Evolutionary conservation across 495 filamentous ascomycete species (phyloP).

Genomic region (Neurospora hispaniola): DNA sequence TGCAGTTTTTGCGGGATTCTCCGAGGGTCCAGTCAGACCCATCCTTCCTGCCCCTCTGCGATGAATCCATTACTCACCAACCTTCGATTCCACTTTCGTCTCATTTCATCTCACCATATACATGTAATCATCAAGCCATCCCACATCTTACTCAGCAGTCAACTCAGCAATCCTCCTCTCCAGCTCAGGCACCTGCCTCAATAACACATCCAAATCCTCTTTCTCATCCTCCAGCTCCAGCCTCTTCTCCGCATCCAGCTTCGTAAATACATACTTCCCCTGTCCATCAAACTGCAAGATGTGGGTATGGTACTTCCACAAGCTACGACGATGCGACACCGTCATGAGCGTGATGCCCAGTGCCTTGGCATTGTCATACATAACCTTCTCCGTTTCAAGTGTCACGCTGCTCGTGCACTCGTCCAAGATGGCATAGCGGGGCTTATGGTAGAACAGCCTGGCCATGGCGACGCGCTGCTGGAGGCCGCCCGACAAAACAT

Average conservation of each 20-base stretch:
- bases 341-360: slow-evolving; percentile 94
- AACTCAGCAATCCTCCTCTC: slow-evolving; percentile 77
- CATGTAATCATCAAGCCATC: background rate
- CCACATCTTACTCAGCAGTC: slow-evolving; percentile 24
- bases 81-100: background rate
- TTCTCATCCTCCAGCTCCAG: slow-evolving; percentile 89
- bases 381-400: slow-evolving; percentile 82
- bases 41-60: background rate
- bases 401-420: slow-evolving; percentile 94
- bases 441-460: slow-evolving; percentile 86
- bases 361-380: slow-evolving; percentile 93
- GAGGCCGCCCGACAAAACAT: slow-evolving; percentile 77
- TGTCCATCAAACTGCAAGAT: slow-evolving; percentile 97
- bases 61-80: no score
- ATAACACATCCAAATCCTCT: slow-evolving; percentile 78
- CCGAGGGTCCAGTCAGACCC: background rate
- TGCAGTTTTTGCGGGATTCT: background rate
- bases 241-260: slow-evolving; percentile 78
- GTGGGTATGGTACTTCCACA: slow-evolving; percentile 92
- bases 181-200: slow-evolving; percentile 77
- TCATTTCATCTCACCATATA: background rate
- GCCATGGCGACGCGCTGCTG: slow-evolving; percentile 99
- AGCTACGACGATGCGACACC: slow-evolving; percentile 76
- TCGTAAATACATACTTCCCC: slow-evolving; percentile 81
- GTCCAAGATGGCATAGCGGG: slow-evolving; percentile 87